Percentiles rank a stretch among this genome's conserved stretches.
phyloP scores from a whole-genome alignment of 2,329 filamentous ascomycete species.

The Aspergillus fumigatus region DNA sequence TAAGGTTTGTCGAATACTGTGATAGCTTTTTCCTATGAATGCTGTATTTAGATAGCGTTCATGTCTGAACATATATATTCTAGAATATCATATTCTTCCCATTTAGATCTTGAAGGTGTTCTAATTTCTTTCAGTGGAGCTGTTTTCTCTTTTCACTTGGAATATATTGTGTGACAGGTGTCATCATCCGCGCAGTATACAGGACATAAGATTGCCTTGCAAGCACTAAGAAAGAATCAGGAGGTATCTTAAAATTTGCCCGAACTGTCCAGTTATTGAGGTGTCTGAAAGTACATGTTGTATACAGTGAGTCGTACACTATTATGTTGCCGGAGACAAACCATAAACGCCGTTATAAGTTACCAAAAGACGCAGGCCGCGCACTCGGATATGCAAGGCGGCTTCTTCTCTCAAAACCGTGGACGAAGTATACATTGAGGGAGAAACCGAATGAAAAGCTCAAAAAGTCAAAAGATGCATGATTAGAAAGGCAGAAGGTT shows the following conservation, averaged over 20 bases:
- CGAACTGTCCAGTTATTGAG: neutral
- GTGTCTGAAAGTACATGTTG: neutral
- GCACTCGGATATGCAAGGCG: neutral
- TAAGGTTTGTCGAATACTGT: neutral
- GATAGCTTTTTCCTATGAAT: neutral
- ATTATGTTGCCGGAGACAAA: neutral
- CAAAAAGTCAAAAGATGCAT: neutral
- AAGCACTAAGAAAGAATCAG: neutral
- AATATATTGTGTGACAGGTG: neutral
- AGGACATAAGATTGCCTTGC: neutral
- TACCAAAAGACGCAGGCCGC: neutral
- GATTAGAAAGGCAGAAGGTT: neutral
- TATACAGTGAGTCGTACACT: neutral
- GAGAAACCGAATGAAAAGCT: neutral
- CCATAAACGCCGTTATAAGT: neutral
- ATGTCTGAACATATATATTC: conserved; percentile 2
- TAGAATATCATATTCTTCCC: neutral
- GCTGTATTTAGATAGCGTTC: neutral
- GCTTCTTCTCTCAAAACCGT: neutral
- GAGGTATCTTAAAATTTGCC: neutral
- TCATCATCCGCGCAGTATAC: neutral
- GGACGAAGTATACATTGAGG: neutral
- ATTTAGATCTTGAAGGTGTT: neutral
- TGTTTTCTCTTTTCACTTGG: neutral
- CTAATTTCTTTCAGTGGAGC: neutral